Conservation (phyloP, 2,329 filamentous ascomycete genomes). For the Sclerotinia glacialis region DNA sequence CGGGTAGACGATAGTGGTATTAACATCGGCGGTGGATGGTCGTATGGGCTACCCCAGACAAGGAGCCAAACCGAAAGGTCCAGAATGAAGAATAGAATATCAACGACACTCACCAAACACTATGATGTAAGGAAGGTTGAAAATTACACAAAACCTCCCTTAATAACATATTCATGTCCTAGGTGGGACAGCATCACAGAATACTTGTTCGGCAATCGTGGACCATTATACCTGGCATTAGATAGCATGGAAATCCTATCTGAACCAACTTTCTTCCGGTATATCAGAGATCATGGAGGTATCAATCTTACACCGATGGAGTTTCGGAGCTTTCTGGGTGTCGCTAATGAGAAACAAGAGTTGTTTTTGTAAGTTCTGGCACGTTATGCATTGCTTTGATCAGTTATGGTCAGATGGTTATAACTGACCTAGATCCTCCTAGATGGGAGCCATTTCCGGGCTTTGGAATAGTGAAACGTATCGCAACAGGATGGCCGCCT, state of each 20-base stretch:
- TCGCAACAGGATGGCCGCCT: background rate
- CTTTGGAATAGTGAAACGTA: conserved; percentile 2
- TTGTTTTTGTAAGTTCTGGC: conserved; percentile 6
- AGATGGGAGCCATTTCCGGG: conserved; percentile 11
- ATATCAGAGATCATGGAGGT: conserved; percentile 1
- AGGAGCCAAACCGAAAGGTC: background rate
- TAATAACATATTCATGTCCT: background rate
- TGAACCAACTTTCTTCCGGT: background rate
- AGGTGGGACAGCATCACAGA: background rate
- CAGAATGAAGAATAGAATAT: background rate
- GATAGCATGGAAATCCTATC: conserved; percentile 9
- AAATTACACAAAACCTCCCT: background rate
- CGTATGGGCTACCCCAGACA: background rate
- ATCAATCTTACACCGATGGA: background rate
- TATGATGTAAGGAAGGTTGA: background rate
- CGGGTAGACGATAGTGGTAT: background rate
- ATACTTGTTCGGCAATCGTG: background rate
- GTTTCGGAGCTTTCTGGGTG: background rate
- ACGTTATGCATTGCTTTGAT: too few relatives aligned
- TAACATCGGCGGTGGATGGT: background rate
- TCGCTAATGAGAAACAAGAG: conserved; percentile 1
- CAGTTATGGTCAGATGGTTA: background rate
- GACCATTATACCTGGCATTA: background rate
- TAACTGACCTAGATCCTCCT: background rate
- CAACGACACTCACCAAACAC: background rate